Base-by-base conservation (phyloP, 352 stramenopile genomes). In the Globisporangium yorkense region DNA sequence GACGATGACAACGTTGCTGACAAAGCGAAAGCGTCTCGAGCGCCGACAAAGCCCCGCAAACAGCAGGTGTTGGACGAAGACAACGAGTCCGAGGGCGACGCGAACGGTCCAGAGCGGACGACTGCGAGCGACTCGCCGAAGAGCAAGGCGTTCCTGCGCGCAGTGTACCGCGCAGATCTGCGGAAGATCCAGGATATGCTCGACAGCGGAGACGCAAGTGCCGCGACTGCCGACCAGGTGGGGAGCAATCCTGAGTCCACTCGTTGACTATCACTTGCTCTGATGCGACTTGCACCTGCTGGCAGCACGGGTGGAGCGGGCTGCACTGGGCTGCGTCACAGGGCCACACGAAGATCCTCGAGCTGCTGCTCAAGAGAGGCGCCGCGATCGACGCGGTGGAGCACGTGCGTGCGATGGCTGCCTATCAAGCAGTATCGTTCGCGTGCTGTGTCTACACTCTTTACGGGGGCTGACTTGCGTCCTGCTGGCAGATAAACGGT, bases 291-390 rank as follows among this genome's bases (percentile, higher is more conserved):
- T 15, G 18, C 41, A 21, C 45, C 16, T 47, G 9, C 5, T 24
- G 18, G 44, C 44, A 92, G 80, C 83, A 92, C 48, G 83, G 80
- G 18, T 92, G 80, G 83, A 89, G 74, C 56, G 83, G 72, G 2
- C 57, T 92, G 53, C 83, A 92, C 57, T 92, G 80, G 83, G 80
- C 83, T 18, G 78, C 80, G 7, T 88, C 83, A 8, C 80, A 89
- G 58, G 70, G 70, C 12, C 80, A 90, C 54, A 49, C 24, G 6
- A 73, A 86, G 20, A 68, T 90, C 9, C 61, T 92, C 2, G 56
- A 68, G 24, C 33, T 74, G 15, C 59, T 92, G 39, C 53, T 92
- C 8, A 59, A 74, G 46, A 62, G 66, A 49, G 72, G 70, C 10
- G 63, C 70, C 2, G 43, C 70, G 44, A 62, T 87, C 9, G 75